Base-by-base conservation (phyloP, 2,329 filamentous ascomycete species). In the Aureobasidium sp. region DNA sequence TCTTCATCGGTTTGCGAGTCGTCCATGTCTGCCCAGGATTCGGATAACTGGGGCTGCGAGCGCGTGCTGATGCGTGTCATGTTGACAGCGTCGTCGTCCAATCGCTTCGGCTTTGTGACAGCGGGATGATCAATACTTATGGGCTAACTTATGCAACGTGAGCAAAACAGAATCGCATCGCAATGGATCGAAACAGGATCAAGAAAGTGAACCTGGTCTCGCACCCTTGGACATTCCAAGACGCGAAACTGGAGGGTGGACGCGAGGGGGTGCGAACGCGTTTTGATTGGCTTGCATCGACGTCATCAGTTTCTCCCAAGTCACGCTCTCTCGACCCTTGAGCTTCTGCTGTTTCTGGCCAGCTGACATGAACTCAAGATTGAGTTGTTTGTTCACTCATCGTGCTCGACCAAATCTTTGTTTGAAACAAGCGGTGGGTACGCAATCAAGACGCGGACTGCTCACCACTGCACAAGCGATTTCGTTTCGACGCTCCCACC, bases 1-100 rank as follows among this genome's bases (percentile, higher is more conserved):
- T 48, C 49, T 41, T 57, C 57, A 15, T 37, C 36, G 6, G 44
- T 51, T 15, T 48, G 51, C 1, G 59, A 47, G 15, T 39, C 62
- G 15, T 62, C 59, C 58, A 64, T 59, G 22, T 53, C 41, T n/a
- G 52, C 58, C 62, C 62, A 64, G 25, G 62, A 64, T 22, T 49
- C 51, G 22, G 62, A 62, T 37, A 64, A 25, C 42, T 62, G 62
- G n/a, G 57, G 49, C 41, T 34, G 62, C 17, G 34, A 14, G 34
- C 58, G 51, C 45, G 52, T 37, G 41, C 41, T 44, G 44, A 52
- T 57, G 45, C 53, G 52, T 49, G 59, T 51, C 60, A 62, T 53
- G 37, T 36, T 59, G 55, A 22, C 37, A 25, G 52, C 52, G 37
- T 56, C 36, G 36, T 31, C 8, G 17, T 31, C 52, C 52, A 56